Evolutionary conservation across 2,329 filamentous ascomycete genomes (phyloP).

Genomic region (Westerdykella sp.): DNA sequence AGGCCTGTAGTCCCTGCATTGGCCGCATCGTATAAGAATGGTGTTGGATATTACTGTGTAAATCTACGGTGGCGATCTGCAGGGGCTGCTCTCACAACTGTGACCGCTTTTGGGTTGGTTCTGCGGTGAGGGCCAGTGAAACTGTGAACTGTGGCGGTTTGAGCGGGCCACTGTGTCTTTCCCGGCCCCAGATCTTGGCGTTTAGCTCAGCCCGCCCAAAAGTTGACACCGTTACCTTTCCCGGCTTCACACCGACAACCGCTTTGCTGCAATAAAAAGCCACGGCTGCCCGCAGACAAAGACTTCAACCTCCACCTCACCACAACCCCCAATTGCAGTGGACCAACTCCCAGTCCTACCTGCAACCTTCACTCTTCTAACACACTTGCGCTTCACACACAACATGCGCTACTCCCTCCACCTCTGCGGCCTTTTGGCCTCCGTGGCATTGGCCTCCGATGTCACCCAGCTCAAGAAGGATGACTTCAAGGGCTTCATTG

Average conservation of each 20-base stretch:
- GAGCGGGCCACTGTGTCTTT: not conserved
- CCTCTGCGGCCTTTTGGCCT: slow-evolving; percentile 45
- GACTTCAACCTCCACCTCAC: not conserved
- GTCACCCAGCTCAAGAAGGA: slow-evolving; percentile 80
- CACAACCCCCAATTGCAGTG: not conserved
- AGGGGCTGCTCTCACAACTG: slow-evolving; percentile 1
- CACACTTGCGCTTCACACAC: slow-evolving; percentile 3
- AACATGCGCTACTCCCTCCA: slow-evolving; percentile 33
- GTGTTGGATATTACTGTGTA: slow-evolving; percentile 21
- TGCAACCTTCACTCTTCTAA: not conserved
- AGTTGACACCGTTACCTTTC: slow-evolving; percentile 7
- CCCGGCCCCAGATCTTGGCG: no score
- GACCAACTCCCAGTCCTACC: not conserved
- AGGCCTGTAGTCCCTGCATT: no score
- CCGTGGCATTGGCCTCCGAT: slow-evolving; percentile 64
- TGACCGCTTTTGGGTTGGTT: no score
- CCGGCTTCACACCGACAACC: not conserved
- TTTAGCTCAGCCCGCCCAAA: not conserved
- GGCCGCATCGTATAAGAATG: no score
- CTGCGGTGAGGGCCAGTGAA: no score
- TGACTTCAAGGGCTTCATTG: slow-evolving; percentile 80
- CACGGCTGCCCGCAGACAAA: not conserved
- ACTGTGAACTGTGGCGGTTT: slow-evolving; percentile 11
- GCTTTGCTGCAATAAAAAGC: not conserved
- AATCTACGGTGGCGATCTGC: slow-evolving; percentile 12